Percentiles rank a stretch among this genome's conserved stretches.
Evolutionary conservation across 1,284 basidiomycete species (phyloP).

Genomic region (Neonothopanus nambi): DNA sequence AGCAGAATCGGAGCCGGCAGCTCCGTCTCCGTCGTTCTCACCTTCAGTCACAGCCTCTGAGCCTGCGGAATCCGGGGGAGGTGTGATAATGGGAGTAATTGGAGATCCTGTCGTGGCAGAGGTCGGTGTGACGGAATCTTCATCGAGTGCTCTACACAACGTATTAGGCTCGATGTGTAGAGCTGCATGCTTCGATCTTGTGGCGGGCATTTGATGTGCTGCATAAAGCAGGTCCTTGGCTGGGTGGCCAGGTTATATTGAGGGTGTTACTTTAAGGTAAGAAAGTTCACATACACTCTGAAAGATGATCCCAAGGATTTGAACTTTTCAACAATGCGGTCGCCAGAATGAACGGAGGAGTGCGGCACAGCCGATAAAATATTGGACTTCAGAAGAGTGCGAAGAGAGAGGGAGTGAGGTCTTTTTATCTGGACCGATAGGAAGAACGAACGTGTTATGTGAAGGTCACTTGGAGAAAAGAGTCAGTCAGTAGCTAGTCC

Average conservation of each 20-base stretch:
- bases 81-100: constrained; percentile 9
- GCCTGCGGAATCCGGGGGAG: constrained; percentile 4
- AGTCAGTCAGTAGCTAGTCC: constrained; percentile 2
- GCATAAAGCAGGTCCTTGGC: not conserved
- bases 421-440: not conserved
- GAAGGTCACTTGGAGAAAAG: not conserved
- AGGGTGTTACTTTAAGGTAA: not conserved
- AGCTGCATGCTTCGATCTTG: constrained; percentile 6
- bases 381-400: not conserved
- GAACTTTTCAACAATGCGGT: not conserved
- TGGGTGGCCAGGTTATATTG: not conserved
- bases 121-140: constrained; percentile 7
- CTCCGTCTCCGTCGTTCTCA: constrained; percentile 7
- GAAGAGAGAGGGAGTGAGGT: not conserved
- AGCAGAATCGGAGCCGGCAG: not conserved
- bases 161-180: constrained; percentile 11
- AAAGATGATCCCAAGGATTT: not conserved
- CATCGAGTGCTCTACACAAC: not conserved
- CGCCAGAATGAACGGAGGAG: not conserved
- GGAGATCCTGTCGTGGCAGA: constrained; percentile 12
- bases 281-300: not conserved
- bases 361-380: constrained; percentile 7
- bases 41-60: constrained; percentile 5
- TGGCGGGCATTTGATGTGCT: constrained; percentile 7
- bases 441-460: not conserved